phyloP scores from a whole-genome alignment of 2,329 filamentous ascomycete species.

The Pseudocercospora musae region DNA sequence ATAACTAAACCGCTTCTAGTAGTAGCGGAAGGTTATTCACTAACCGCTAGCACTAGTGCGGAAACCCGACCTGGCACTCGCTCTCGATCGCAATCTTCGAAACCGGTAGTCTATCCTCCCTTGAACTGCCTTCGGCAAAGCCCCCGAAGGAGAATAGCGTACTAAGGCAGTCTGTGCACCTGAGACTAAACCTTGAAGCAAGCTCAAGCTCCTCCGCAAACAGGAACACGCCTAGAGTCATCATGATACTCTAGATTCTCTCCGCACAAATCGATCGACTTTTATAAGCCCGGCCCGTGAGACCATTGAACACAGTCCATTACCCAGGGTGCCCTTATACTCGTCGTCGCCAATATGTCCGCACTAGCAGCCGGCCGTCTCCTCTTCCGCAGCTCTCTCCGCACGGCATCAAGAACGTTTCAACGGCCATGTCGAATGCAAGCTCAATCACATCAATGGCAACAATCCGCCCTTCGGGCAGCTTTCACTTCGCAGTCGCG shows the following conservation, averaged over 20 bases:
- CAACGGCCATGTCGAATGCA: constrained; percentile 7
- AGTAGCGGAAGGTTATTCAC: no score
- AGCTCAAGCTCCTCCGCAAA: not conserved
- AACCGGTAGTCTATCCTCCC: no score
- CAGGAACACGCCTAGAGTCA: not conserved
- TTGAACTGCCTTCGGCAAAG: no score
- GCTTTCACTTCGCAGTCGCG: constrained; percentile 14
- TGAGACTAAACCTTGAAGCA: no score
- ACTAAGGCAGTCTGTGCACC: no score
- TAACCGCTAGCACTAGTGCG: no score
- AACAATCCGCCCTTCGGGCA: not conserved
- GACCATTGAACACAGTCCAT: not conserved
- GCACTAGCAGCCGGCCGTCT: constrained; percentile 24
- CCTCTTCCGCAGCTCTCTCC: constrained; percentile 21
- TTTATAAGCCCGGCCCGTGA: not conserved
- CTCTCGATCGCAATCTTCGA: no score
- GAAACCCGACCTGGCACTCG: no score
- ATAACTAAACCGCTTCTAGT: no score
- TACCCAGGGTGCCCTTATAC: not conserved
- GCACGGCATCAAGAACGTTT: constrained; percentile 21
- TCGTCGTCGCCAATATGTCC: constrained; percentile 22
- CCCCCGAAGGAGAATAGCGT: no score
- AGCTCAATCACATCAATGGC: not conserved
- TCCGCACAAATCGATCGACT: not conserved
- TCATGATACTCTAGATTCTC: not conserved